These are phyloP conservation scores for Aspergillus fijiensis DNA, from an alignment of 2,329 filamentous ascomycete species.

Conservation along the genomic window DNA sequence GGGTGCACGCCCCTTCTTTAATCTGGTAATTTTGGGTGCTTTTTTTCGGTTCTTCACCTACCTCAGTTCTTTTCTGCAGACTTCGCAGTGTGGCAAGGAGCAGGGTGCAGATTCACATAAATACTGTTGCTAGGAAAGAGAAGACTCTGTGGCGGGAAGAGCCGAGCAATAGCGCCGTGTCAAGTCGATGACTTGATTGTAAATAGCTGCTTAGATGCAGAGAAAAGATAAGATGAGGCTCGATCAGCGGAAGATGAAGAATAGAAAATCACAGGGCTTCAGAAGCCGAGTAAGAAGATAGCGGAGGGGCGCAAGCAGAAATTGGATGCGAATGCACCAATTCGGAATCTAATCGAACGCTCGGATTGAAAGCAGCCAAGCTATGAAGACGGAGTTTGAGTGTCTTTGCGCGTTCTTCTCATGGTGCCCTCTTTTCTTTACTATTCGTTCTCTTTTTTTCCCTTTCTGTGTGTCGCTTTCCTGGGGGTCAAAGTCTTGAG, in stretches of 20 bases:
- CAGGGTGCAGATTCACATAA: not conserved
- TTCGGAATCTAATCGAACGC: not conserved
- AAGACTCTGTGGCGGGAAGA: not conserved
- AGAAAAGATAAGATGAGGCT: not conserved
- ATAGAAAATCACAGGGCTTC: not conserved
- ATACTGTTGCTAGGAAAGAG: not conserved
- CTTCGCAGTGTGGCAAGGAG: not conserved
- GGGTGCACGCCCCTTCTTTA: constrained; percentile 1
- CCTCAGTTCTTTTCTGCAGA: not conserved
- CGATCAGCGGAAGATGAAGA: not conserved
- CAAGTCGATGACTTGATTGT: not conserved
- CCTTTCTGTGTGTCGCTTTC: not conserved
- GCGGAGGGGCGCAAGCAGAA: not conserved
- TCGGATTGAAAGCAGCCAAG: not conserved
- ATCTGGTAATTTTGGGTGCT: not conserved
- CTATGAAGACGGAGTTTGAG: not conserved
- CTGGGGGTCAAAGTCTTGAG: not conserved
- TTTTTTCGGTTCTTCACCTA: not conserved
- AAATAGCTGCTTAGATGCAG: not conserved
- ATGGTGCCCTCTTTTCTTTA: too few relatives aligned
- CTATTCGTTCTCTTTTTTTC: too few relatives aligned
- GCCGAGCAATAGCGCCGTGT: not conserved
- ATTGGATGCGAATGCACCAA: not conserved
- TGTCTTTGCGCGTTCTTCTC: not conserved
- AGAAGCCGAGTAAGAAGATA: not conserved